Percentiles rank a stretch among this genome's conserved stretches.
Evolutionary conservation across 352 stramenopile species (phyloP).

Genomic region (Globisporangium iwayamae): DNA sequence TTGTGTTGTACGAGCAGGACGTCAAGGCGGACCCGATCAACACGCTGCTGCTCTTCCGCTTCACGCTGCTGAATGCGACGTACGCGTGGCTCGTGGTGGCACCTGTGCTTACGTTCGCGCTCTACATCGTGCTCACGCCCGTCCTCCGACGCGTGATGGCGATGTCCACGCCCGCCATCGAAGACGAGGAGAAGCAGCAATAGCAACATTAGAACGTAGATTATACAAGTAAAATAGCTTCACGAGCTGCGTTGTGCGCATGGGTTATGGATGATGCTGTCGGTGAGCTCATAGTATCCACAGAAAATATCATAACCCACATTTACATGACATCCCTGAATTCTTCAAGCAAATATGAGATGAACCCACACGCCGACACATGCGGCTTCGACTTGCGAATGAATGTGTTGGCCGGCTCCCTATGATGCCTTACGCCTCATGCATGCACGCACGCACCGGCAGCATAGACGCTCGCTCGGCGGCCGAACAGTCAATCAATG

Average conservation of each 20-base stretch:
- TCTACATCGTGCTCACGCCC: conserved; percentile 67
- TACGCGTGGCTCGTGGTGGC: conserved; percentile 76
- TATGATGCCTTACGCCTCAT: no score
- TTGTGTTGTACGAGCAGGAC: conserved; percentile 23
- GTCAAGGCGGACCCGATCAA: conserved; percentile 71
- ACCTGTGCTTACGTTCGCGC: conserved; percentile 49
- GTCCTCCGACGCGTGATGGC: conserved; percentile 66
- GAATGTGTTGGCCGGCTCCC: no score
- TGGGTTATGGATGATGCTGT: no score
- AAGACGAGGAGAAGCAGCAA: conserved; percentile 28
- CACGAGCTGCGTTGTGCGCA: no score
- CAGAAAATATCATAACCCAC: no score
- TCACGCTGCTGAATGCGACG: conserved; percentile 74
- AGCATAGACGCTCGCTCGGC: background rate
- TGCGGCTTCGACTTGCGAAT: no score
- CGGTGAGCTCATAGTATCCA: no score
- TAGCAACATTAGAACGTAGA: background rate
- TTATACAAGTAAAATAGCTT: background rate
- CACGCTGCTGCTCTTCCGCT: conserved; percentile 75
- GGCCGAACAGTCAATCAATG: no score
- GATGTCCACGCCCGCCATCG: conserved; percentile 29
- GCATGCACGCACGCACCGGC: background rate
- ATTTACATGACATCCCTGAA: no score
- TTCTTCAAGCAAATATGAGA: no score
- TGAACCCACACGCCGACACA: no score